Percentiles rank a stretch among this genome's conserved stretches.
These are phyloP conservation scores for Alternaria sp. DNA, from an alignment of 2,329 filamentous ascomycete genomes.

Conservation along the genomic window DNA sequence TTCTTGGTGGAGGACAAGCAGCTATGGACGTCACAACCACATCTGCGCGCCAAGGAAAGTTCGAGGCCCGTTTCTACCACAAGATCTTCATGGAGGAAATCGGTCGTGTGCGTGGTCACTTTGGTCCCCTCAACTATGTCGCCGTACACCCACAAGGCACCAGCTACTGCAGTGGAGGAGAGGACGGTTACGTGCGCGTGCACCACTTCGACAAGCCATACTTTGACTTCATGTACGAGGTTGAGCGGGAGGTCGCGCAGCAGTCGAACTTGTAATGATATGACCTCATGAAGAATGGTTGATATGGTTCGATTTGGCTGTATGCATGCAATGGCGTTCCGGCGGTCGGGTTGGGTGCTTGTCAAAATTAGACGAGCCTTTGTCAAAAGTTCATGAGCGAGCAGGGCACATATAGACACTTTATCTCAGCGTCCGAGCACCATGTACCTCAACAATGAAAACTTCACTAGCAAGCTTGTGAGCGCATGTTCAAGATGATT, in stretches of 20 bases:
- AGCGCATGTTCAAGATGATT: not conserved
- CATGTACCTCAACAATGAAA: slow-evolving; percentile 16
- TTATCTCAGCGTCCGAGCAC: slow-evolving; percentile 8
- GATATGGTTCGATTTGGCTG: slow-evolving; percentile 26
- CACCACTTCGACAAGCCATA: slow-evolving; percentile 99
- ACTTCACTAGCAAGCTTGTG: slow-evolving; percentile 1
- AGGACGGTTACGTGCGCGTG: slow-evolving; percentile 97
- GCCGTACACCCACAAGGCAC: slow-evolving; percentile 91
- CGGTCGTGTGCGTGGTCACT: slow-evolving; percentile 94
- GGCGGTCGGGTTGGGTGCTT: slow-evolving; percentile 31
- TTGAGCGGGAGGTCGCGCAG: slow-evolving; percentile 75
- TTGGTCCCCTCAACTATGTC: slow-evolving; percentile 95
- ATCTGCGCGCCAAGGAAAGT: slow-evolving; percentile 93
- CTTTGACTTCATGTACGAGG: slow-evolving; percentile 99
- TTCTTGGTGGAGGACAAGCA: slow-evolving; percentile 96
- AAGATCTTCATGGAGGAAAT: slow-evolving; percentile 99
- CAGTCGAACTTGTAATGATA: slow-evolving; percentile 51
- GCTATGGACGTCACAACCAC: slow-evolving; percentile 99
- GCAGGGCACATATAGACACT: slow-evolving; percentile 9
- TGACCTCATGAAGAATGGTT: slow-evolving; percentile 28
- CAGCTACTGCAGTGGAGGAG: slow-evolving; percentile 92
- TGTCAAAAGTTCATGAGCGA: slow-evolving; percentile 24
- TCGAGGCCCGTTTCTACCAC: slow-evolving; percentile 99
- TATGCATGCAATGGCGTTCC: slow-evolving; percentile 52
- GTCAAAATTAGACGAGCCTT: slow-evolving; percentile 17